Evolutionary conservation across 2,329 filamentous ascomycete species (phyloP).

Genomic region (Pestalotiopsis sp.): DNA sequence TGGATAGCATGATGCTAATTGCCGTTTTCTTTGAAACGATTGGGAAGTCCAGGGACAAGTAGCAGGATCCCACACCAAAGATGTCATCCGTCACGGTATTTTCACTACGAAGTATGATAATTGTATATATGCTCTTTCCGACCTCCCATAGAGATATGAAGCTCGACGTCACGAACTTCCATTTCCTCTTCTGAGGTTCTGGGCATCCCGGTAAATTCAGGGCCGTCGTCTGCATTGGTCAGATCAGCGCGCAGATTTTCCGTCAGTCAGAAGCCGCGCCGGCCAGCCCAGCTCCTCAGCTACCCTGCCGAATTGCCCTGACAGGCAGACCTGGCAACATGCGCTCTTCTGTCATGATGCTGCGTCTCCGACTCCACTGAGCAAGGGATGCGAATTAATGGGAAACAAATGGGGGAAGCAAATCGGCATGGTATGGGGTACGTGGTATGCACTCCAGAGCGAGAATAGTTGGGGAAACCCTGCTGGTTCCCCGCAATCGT

Average conservation of each 20-base stretch:
- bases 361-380: not conserved
- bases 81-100: too few relatives aligned
- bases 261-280: not conserved
- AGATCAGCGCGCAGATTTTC: not conserved
- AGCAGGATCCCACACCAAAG: too few relatives aligned
- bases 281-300: not conserved
- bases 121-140: not conserved
- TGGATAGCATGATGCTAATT: not conserved
- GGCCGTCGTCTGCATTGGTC: not conserved
- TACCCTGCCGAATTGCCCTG: not conserved
- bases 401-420: not conserved
- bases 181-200: not conserved
- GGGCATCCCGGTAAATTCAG: not conserved
- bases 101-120: not conserved
- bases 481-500: not conserved
- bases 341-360: too few relatives aligned
- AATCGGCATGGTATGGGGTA: too few relatives aligned
- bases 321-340: not conserved
- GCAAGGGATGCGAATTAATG: not conserved
- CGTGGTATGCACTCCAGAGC: not conserved
- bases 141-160: not conserved
- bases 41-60: not conserved
- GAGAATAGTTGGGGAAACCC: constrained; percentile 1
- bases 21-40: not conserved
- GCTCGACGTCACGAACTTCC: not conserved